Evolutionary conservation across 176 grass and related monocot species (phyloP).

Genomic region (Musa schizocarpa): DNA sequence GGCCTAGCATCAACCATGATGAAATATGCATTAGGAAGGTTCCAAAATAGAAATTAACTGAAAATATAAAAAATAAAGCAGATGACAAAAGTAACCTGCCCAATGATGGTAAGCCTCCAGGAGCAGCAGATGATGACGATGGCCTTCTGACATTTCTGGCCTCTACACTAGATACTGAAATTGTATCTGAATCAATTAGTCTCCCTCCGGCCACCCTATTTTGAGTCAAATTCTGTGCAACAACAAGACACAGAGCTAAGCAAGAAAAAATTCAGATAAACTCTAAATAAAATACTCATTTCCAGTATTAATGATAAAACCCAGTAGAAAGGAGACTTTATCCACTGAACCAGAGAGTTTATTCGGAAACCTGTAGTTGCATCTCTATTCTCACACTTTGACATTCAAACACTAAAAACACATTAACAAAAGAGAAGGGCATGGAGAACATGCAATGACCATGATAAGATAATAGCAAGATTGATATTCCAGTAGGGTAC

Average conservation of each 20-base stretch:
- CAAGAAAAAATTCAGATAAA: neutral
- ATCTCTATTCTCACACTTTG: no score
- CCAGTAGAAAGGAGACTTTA: neutral
- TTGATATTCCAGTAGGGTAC: no score
- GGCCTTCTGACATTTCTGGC: conserved; percentile 56
- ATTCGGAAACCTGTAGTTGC: no score
- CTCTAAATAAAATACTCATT: neutral
- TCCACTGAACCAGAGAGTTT: neutral
- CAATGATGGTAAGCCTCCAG: conserved; percentile 50
- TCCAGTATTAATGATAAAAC: neutral
- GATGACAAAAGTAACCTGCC: conserved; percentile 45
- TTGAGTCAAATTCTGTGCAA: conserved; percentile 74
- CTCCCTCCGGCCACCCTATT: conserved; percentile 73
- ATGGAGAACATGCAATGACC: no score
- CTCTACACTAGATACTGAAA: conserved; percentile 41
- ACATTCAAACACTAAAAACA: no score
- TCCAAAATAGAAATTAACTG: conserved; percentile 20
- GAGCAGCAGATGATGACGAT: conserved; percentile 35
- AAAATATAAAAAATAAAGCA: neutral
- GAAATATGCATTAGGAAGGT: conserved; percentile 16
- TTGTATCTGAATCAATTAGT: conserved; percentile 49
- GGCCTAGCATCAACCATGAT: conserved; percentile 41
- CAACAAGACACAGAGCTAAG: neutral
- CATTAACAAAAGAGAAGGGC: no score
- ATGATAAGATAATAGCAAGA: no score